Evolutionary conservation across 116 monocot species (phyloP), one percentile per base, ranked within the genome.

Genomic region (Thalassia testudinum): DNA sequence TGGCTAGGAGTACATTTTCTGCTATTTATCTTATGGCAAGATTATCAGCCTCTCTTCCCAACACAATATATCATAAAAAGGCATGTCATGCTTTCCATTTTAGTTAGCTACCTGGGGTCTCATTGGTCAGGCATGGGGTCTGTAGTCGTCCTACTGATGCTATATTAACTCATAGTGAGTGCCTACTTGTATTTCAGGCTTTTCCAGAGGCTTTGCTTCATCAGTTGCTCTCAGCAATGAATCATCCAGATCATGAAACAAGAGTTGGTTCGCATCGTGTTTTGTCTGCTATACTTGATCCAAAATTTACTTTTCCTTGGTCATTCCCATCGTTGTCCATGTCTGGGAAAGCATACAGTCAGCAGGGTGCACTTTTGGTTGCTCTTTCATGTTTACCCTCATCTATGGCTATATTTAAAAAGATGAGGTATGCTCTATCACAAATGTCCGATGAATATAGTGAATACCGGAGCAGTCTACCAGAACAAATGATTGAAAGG

Each of bases 331-430:
- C 42, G 21, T 30, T 47, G 68, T 16, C 57, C 21, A 70, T 77
- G 13, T 52, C 58, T 53, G 14, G 55, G 4, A 69, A 62, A 34
- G 24, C 26, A 40, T 34, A 60, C 69, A 74, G 79, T 76, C 68
- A 85, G 57, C 73, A 37, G 50, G 72, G 85, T 58, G 88, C 88
- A 20, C 82, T 95, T 17, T 81, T 85, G 14, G 73, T 81, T 60
- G 85, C 88, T 27, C 81, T 88, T 29, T 88, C 95, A 43, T 81
- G 81, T 38, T 95, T 95, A 72, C 88, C 95, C 60, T 85, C 95
- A 66, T 95, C 95, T 57, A 85, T 88, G 60, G 81, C 85, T 66
- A 66, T 95, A 30, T 95, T 95, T 66, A 75, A 77, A 37, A 95
- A 88, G 55, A 52, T 84, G 47, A 78, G 62, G 66, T 70, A 69